These are phyloP conservation scores for Myochromella boudieri DNA, from an alignment of 768 basidiomycete species.

Conservation along the genomic window DNA sequence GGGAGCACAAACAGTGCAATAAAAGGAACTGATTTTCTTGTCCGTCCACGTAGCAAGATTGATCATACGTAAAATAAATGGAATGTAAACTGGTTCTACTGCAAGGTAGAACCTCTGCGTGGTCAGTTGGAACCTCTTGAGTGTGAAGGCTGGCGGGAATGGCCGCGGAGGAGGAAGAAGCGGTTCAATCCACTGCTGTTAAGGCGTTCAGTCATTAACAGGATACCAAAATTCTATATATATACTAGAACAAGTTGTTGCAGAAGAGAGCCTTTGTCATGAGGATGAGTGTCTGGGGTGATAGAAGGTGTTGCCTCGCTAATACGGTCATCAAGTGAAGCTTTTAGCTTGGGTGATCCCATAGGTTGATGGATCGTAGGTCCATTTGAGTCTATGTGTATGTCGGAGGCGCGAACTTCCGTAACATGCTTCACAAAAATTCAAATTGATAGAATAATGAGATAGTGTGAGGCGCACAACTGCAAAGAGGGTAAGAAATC, in stretches of 20 bases:
- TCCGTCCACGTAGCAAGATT: conserved; percentile 59
- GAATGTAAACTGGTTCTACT: conserved; percentile 46
- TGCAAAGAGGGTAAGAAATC: conserved; percentile 62
- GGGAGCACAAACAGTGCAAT: conserved; percentile 47
- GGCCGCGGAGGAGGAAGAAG: conserved; percentile 41
- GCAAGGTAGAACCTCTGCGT: conserved; percentile 57
- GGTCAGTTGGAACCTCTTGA: conserved; percentile 52
- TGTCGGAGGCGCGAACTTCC: conserved; percentile 44
- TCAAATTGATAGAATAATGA: not conserved
- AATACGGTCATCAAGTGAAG: too few species aligned
- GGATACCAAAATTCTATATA: not conserved
- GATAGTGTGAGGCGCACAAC: conserved; percentile 37
- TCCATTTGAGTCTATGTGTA: conserved; percentile 2
- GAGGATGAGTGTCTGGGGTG: not conserved
- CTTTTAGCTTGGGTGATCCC: not conserved
- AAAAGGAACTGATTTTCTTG: conserved; percentile 40
- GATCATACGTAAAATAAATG: conserved; percentile 37
- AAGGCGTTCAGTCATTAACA: not conserved
- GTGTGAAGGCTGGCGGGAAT: conserved; percentile 46
- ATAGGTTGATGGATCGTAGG: not conserved
- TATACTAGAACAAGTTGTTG: conserved; percentile 29
- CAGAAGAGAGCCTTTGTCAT: conserved; percentile 10
- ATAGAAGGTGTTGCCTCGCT: not conserved
- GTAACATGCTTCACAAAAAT: conserved; percentile 48
- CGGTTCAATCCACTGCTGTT: conserved; percentile 42